Percentiles rank a stretch among this genome's conserved stretches.
These are phyloP conservation scores for Pseudogymnoascus sp. DNA, from an alignment of 2,329 filamentous ascomycete genomes.

Conservation along the genomic window DNA sequence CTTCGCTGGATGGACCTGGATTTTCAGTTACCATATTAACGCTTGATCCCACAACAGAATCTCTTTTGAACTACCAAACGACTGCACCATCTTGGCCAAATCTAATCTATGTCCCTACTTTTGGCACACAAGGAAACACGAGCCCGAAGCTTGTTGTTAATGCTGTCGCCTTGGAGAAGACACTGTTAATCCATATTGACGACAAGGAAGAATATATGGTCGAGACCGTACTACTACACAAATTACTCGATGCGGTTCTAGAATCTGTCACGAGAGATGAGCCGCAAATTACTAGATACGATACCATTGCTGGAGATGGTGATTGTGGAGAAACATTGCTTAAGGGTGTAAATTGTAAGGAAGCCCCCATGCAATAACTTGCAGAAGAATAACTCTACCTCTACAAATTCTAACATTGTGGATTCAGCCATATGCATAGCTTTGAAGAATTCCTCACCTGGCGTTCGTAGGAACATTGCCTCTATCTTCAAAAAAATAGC, in stretches of 20 bases:
- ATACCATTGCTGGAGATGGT: constrained; percentile 30
- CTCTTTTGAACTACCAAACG: constrained; percentile 41
- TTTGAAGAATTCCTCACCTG: not conserved
- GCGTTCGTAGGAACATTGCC: not conserved
- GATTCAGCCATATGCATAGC: not conserved
- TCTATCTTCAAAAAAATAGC: not conserved
- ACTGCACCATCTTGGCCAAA: constrained; percentile 44
- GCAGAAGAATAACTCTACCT: not conserved
- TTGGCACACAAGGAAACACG: not conserved
- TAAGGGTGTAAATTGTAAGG: not conserved
- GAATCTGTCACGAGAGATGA: constrained; percentile 12
- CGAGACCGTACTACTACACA: not conserved
- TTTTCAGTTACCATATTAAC: constrained; percentile 49
- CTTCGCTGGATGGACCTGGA: constrained; percentile 46
- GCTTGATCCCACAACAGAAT: constrained; percentile 31
- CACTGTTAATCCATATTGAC: not conserved
- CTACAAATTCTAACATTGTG: not conserved
- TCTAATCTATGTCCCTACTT: not conserved
- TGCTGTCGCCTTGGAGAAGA: not conserved
- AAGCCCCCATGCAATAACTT: not conserved
- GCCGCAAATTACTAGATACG: constrained; percentile 27
- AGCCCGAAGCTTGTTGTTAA: not conserved
- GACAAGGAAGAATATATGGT: not conserved
- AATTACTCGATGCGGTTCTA: not conserved
- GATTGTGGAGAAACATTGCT: constrained; percentile 24